A percentile compares a stretch with the other conserved stretches of the same genome.
Evolutionary conservation across 345 rosid species (phyloP).

Genomic region (Cardamine occulta): DNA sequence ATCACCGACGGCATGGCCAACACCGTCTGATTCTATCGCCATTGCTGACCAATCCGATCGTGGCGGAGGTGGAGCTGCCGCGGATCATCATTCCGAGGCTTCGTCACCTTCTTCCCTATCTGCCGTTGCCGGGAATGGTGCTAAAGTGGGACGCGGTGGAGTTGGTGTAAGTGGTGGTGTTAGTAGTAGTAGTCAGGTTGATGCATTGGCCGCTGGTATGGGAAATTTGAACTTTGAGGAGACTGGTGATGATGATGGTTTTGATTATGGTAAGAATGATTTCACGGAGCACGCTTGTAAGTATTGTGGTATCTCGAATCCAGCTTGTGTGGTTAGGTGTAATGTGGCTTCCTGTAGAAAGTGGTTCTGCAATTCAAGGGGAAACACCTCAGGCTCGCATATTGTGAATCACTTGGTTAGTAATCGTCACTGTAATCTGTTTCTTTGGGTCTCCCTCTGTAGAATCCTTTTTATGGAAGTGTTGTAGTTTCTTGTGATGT

Average conservation of each 20-base stretch:
- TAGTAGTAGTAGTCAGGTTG: constrained; percentile 59
- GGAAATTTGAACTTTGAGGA: constrained; percentile 95
- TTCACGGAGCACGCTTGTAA: constrained; percentile 93
- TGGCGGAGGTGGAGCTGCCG: constrained; percentile 33
- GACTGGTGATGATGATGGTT: constrained; percentile 81
- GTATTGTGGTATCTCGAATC: constrained; percentile 97
- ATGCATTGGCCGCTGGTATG: constrained; percentile 73
- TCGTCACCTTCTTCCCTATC: constrained; percentile 70
- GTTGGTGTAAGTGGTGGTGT: constrained; percentile 44
- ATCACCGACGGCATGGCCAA: constrained; percentile 83
- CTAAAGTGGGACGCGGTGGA: constrained; percentile 52
- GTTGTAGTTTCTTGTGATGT: constrained; percentile 17
- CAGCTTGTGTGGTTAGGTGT: constrained; percentile 97
- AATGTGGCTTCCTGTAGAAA: constrained; percentile 97
- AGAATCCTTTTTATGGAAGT: background rate
- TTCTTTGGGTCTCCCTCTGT: background rate
- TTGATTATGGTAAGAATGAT: constrained; percentile 78
- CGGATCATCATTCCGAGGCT: constrained; percentile 58
- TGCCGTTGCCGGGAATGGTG: constrained; percentile 40
- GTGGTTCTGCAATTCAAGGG: constrained; percentile 99
- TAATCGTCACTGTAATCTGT: constrained; percentile 15
- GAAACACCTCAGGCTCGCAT: constrained; percentile 98
- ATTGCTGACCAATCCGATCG: constrained; percentile 55
- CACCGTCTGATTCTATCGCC: constrained; percentile 82
- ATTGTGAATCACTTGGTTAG: constrained; percentile 97